Evolutionary conservation across 345 rosid species (phyloP).

Genomic region (Euphorbia pulcherrima): DNA sequence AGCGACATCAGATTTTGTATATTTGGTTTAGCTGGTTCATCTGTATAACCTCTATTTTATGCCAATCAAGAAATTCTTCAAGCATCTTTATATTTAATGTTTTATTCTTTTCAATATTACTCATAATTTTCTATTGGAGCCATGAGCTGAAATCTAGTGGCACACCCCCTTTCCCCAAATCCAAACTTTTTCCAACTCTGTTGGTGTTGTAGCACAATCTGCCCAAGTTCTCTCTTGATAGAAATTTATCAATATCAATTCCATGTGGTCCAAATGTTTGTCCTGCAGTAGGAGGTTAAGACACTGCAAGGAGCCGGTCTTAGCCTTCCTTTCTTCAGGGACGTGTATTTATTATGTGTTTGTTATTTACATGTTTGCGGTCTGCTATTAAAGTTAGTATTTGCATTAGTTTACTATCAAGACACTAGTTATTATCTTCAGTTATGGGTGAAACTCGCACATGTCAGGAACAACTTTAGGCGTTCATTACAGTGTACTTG

Average conservation of each 20-base stretch:
- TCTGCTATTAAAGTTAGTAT: too few species aligned
- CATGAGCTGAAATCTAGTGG: neutral
- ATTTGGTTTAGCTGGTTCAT: neutral
- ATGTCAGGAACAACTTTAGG: neutral
- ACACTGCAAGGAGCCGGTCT: neutral
- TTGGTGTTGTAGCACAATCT: neutral
- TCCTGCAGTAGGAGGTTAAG: neutral
- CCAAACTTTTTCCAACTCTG: neutral
- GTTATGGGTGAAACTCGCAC: neutral
- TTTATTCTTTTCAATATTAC: slow-evolving; percentile 1
- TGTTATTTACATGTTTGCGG: too few species aligned
- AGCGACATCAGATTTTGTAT: neutral
- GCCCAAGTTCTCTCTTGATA: neutral
- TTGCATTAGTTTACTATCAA: neutral
- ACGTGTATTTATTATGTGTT: neutral
- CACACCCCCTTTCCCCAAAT: neutral
- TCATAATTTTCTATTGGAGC: slow-evolving; percentile 9
- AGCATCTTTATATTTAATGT: slow-evolving; percentile 1
- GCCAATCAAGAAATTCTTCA: neutral
- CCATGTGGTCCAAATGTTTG: neutral
- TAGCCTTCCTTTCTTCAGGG: neutral
- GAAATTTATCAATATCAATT: neutral
- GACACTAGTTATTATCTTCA: neutral
- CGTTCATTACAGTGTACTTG: neutral
- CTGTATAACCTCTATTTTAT: neutral